These are phyloP conservation scores for Naumovozyma castellii DNA, from an alignment of 805 yeast species.

Conservation along the genomic window DNA sequence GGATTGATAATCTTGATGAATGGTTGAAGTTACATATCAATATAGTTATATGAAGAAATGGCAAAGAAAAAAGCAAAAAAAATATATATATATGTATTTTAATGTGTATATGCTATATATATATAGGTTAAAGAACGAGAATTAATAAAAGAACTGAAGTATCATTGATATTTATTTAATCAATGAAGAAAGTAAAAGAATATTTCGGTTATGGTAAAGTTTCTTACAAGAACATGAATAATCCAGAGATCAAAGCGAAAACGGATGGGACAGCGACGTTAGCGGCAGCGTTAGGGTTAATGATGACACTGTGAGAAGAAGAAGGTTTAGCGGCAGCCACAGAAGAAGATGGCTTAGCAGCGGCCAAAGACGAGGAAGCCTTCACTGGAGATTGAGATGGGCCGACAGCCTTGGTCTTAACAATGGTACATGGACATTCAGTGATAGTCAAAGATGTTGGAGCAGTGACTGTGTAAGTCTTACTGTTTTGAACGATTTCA, in stretches of 20 bases:
- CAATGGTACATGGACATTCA: slow-evolving; percentile 72
- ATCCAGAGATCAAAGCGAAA: slow-evolving; percentile 7
- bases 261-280: slow-evolving; percentile 7
- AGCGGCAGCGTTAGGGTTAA: slow-evolving; percentile 6
- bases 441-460: slow-evolving; percentile 80
- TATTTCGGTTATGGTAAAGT: no score
- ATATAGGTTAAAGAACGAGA: not conserved
- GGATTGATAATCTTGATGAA: slow-evolving; percentile 25
- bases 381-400: slow-evolving; percentile 2
- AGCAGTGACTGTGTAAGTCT: slow-evolving; percentile 63
- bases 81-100: not conserved
- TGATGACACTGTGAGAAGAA: slow-evolving; percentile 1
- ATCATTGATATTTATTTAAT: no score
- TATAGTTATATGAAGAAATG: slow-evolving; percentile 10
- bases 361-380: slow-evolving; percentile 3
- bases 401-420: slow-evolving; percentile 5
- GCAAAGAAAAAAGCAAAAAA: not conserved
- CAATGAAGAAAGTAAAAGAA: no score
- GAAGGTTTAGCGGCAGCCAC: slow-evolving; percentile 5
- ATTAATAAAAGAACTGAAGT: not conserved
- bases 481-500: slow-evolving; percentile 50
- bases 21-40: slow-evolving; percentile 31
- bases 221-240: slow-evolving; percentile 7
- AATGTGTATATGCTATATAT: not conserved
- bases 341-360: slow-evolving; percentile 4